Evolutionary conservation across 2,329 filamentous ascomycete species (phyloP).

Genomic region (Cadophora gregata): DNA sequence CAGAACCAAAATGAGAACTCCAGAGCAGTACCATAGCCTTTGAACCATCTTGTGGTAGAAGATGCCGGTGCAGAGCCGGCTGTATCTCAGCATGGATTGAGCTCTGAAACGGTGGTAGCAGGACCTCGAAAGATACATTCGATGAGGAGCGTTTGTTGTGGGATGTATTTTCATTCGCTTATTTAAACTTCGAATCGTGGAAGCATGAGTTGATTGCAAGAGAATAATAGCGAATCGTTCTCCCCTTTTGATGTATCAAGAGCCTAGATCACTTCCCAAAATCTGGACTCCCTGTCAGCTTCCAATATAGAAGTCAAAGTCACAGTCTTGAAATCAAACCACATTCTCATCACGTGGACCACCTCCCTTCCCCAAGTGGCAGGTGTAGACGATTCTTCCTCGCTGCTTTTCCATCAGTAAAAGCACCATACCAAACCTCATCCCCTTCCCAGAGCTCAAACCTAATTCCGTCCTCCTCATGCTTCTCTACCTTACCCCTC

Average conservation of each 20-base stretch:
- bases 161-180: background rate
- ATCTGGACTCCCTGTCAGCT: background rate
- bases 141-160: too few species aligned
- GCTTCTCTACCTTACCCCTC: background rate
- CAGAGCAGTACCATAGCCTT: too few species aligned
- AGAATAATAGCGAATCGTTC: background rate
- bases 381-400: background rate
- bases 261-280: background rate
- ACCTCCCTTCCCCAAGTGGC: background rate
- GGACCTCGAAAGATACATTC: too few species aligned
- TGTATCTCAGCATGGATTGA: too few species aligned
- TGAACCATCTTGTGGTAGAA: too few species aligned
- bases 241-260: background rate
- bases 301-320: background rate
- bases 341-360: background rate
- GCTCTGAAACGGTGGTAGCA: background rate
- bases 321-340: background rate
- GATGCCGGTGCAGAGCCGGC: too few species aligned
- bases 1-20: too few species aligned
- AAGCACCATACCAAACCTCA: background rate
- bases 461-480: constrained; percentile 8
- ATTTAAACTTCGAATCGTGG: background rate
- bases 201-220: background rate
- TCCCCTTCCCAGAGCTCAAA: background rate
- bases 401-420: constrained; percentile 12